Evolutionary conservation across 2,329 filamentous ascomycete genomes (phyloP), one percentile per base, ranked within the genome.

Genomic region (Colletotrichum navitas): DNA sequence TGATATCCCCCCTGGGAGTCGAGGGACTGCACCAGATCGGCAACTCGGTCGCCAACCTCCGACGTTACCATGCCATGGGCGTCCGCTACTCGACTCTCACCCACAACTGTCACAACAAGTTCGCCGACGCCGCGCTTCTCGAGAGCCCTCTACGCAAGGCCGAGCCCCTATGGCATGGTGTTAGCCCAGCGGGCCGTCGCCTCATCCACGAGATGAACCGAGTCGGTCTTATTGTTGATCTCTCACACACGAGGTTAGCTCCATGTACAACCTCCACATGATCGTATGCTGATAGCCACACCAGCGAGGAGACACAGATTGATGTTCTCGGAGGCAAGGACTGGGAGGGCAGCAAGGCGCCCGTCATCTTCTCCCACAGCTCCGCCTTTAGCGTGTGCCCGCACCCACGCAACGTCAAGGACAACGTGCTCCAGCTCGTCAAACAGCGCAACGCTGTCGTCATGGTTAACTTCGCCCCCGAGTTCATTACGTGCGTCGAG

Each of bases 11-110:
- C 0, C 83, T 95, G 5, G 93, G 92, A 3, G 90, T 97, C 63
- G 94, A 97, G 82, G 95, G 95, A 4, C 87, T 98, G 10, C 95
- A 98, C 79, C 95, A 97, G 77, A 97, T 98, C 76, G 95, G 94
- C 70, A 97, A 98, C 82, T 93, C 91, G 1, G 85, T 91, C 32
- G 87, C 92, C 51, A 94, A 91, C 66, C 85, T 98, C 12, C 90
- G 95, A 8, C 86, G 89, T 32, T 97, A 92, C 80, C 86, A 96
- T 80, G 84, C 87, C 3, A 85, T 97, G 3, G 95, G 95, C 1
- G 94, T 95, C 6, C 91, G 94, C 61, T 98, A 98, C 77, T 91
- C 92, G 24, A 98, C 95, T 0, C 84, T 98, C 21, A 97, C 94
- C 2, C 95, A 97, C 85, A 97, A 97, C 80, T 98, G 95, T 82